These are phyloP conservation scores for Fusarium armeniacum DNA, from an alignment of 2,329 filamentous ascomycete genomes.

Conservation along the genomic window DNA sequence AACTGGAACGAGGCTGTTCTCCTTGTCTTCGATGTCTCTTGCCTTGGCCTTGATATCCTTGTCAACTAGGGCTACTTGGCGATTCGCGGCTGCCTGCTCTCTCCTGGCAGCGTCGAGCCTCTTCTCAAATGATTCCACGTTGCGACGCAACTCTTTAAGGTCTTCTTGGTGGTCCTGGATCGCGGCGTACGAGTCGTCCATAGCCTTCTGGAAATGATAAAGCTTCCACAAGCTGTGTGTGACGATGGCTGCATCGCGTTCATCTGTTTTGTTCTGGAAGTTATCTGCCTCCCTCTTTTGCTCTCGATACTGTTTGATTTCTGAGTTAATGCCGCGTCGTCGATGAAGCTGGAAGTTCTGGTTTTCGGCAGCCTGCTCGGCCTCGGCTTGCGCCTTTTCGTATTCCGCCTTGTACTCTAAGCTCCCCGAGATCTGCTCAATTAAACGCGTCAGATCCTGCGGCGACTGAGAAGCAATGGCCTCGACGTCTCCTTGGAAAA, in stretches of 20 bases:
- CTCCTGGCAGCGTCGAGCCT: conserved; percentile 84
- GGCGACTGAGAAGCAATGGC: conserved; percentile 96
- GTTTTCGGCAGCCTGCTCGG: conserved; percentile 88
- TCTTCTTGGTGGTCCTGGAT: conserved; percentile 96
- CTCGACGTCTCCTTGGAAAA: conserved; percentile 98
- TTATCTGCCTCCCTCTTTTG: conserved; percentile 96
- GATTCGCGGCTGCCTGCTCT: conserved; percentile 82
- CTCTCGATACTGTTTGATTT: conserved; percentile 97
- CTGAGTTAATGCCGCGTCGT: conserved; percentile 93
- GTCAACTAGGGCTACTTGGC: conserved; percentile 85
- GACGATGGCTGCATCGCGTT: conserved; percentile 91
- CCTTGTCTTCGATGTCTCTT: conserved; percentile 86
- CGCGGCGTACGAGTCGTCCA: conserved; percentile 90
- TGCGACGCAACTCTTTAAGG: conserved; percentile 90
- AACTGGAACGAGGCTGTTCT: conserved; percentile 88
- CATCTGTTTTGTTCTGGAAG: conserved; percentile 90
- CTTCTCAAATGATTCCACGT: conserved; percentile 85
- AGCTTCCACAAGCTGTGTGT: conserved; percentile 97
- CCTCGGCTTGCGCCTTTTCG: conserved; percentile 87
- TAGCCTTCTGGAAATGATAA: conserved; percentile 92
- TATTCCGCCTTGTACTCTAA: conserved; percentile 95
- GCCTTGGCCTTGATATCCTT: conserved; percentile 87
- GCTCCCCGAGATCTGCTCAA: conserved; percentile 98
- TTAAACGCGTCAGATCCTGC: conserved; percentile 90
- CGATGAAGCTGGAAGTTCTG: conserved; percentile 90